phyloP scores from a whole-genome alignment of 176 grass and related monocot species.

The Coix lacrymajobi region DNA sequence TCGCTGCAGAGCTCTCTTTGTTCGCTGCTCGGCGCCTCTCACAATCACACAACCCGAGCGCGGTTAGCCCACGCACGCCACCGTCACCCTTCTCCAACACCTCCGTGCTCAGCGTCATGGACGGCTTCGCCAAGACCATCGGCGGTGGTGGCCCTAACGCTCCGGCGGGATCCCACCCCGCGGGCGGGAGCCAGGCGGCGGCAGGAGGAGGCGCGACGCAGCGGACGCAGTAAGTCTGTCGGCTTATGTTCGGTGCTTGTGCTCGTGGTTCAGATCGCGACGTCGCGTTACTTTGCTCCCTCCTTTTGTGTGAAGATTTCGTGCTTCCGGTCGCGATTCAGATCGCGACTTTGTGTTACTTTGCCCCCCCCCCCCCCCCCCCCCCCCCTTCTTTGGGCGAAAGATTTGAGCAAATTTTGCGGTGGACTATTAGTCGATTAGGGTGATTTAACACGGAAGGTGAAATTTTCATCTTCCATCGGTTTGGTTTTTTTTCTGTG shows the following conservation, averaged over 20 bases:
- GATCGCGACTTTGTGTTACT: not conserved
- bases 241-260: not conserved
- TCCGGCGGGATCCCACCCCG: constrained; percentile 27
- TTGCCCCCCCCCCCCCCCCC: too few relatives aligned
- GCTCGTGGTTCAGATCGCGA: not conserved
- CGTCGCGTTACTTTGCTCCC: not conserved
- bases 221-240: constrained; percentile 37
- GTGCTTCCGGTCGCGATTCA: not conserved
- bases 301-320: not conserved
- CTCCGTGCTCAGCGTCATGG: not conserved
- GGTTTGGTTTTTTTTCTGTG: not conserved
- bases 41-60: not conserved
- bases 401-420: not conserved
- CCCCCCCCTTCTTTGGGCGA: not conserved
- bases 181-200: not conserved
- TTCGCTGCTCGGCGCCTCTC: not conserved
- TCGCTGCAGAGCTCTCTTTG: not conserved
- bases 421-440: not conserved
- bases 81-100: not conserved
- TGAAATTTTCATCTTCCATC: not conserved
- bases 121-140: not conserved
- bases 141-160: not conserved
- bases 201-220: constrained; percentile 10
- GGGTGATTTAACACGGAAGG: not conserved
- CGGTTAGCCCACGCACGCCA: not conserved